Base-by-base conservation (phyloP, 78 protist genomes). In the Dictyostelium intermedium region DNA sequence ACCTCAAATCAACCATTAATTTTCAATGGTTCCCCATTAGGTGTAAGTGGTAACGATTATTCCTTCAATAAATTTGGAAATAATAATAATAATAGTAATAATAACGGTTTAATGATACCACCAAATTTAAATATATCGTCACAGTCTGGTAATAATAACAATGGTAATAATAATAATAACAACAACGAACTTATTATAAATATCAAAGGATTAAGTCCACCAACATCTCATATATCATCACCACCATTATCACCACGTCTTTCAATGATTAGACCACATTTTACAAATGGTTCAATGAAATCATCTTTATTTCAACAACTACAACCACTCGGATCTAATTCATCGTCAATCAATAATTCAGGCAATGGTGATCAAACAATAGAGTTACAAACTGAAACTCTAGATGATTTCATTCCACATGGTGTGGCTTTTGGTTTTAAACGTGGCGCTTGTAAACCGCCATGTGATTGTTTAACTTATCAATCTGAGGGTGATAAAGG, bases 371-470 rank as follows among this genome's bases (percentile, higher is more conserved):
- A 56, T 20, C 39, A 11, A 43, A 39, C 45, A 32, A 30, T 18
- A 35, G 77, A 66, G 5, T 43, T 83, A 10, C 37, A 41, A n/a
- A 83, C 89, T 13, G 61, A 78, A 34, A 80, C 72, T 43, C 11
- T 80, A 4, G 94, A 80, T 23, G 94, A 89, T 50, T 45, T 80
- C 23, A 25, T 63, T 30, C 83, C 79, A 2, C 82, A 89, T 89
- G 94, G 94, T 63, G 27, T 89, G 0, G 94, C 94, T 45, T 89
- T 89, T 89, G 94, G 94, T 20, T 63, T 80, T n/a, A 89, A 89
- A 50, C 37, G 94, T 35, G 94, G 94, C n/a, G 9, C 76, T 3
- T 89, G 94, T 14, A 89, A 89, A n/a, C 81, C 66, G 20, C 94
- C 94, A 20, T 89, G 94, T n/a, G 94, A 89, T 70, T 89, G 94